Conservation (phyloP, 2,329 filamentous ascomycete species). For the Trichoderma sp. region DNA sequence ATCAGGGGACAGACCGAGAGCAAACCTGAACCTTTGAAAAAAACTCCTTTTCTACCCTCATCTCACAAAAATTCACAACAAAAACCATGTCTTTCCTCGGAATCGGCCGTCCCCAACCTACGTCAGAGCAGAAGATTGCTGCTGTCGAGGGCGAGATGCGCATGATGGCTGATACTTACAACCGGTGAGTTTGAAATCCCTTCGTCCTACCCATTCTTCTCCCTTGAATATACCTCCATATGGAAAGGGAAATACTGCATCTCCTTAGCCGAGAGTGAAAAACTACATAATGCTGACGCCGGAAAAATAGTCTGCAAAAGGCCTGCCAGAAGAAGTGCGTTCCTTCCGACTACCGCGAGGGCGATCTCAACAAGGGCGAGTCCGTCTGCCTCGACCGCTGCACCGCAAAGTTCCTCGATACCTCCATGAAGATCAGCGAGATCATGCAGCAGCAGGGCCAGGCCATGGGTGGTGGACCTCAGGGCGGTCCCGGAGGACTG, state of each 20-base stretch:
- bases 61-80: conserved; percentile 29
- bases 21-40: background rate
- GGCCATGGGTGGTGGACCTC: conserved; percentile 60
- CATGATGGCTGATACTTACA: conserved; percentile 97
- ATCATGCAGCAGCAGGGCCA: conserved; percentile 90
- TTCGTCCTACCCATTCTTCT: background rate
- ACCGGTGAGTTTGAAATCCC: conserved; percentile 65
- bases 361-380: conserved; percentile 98
- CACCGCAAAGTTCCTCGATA: conserved; percentile 97
- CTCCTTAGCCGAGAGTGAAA: too few species aligned
- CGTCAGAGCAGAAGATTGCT: conserved; percentile 95
- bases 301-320: conserved; percentile 70
- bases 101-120: conserved; percentile 73
- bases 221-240: too few species aligned
- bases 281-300: too few species aligned
- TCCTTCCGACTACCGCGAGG: conserved; percentile 88
- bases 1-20: background rate
- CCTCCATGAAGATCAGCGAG: conserved; percentile 96
- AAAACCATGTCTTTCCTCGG: conserved; percentile 51
- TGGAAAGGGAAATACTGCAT: too few species aligned
- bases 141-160: conserved; percentile 97
- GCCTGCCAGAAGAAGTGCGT: conserved; percentile 95
- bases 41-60: background rate
- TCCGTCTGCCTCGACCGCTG: conserved; percentile 97
- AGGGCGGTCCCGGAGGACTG: conserved; percentile 41